Base-by-base conservation (phyloP, 805 yeast species). In the Tetrapisispora iriomotensis region DNA sequence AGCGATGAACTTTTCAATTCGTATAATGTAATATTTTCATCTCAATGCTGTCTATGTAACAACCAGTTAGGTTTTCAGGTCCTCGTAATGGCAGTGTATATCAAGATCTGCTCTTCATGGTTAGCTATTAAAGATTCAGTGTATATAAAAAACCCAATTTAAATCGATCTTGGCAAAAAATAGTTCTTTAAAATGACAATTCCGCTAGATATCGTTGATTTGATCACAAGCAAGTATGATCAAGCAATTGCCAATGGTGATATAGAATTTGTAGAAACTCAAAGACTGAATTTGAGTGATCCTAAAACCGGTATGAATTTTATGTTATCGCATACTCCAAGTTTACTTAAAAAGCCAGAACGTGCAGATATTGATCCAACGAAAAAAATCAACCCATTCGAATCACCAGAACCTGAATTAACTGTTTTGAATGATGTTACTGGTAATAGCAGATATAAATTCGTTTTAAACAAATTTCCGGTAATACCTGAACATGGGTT, bases 381-480 rank as follows among this genome's bases (percentile, higher is more conserved):
- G n/a, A 58, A 56, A 17, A 61, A 62, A 40, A 24, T 7, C 7
- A 75, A 86, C 52, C 97, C 97, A 2, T 90, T 92, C 62, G 71
- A 72, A 36, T 72, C 76, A 17, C 90, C 94, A 0, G 95, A 84
- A 48, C 82, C 82, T 5, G 79, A 75, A 43, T 64, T 88, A 32
- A 75, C 86, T 0, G 69, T 88, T 8, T 49, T 75, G 20, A 69
- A 70, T 8, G 68, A 69, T 34, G 68, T 72, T 42, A 74, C 74
- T 9, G 51, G 45, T 15, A 68, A 65, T 4, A 60, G 60, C 13
- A 64, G 73, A 22, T 75, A 80, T 53, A 68, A 77, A 46, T 60
- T 90, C 25, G 75, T 90, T 6, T 71, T 86, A 48, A 90, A 90
- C 68, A 92, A 90, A 60, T 92, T 74, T 60, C 94, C 96, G 8